Evolutionary conservation across 116 monocot species (phyloP), one percentile per base, ranked within the genome.

Genomic region (Dioscorea cayenensis): DNA sequence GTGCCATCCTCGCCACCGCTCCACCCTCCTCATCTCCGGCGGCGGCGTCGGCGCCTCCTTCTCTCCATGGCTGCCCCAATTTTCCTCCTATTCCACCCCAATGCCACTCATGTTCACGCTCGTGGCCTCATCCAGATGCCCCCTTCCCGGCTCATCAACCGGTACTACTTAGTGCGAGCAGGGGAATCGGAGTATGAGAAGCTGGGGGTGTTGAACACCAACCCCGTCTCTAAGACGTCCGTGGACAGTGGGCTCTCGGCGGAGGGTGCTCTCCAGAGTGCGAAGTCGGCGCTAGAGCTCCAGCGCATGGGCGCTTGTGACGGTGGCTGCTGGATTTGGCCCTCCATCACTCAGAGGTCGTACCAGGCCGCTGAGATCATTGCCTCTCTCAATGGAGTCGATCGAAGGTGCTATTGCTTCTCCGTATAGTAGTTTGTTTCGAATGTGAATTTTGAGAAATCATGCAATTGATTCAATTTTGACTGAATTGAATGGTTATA

Each of bases 331-430:
- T 95, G 91, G 95, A 91, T 95, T 43, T 95, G 91, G 95, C 86
- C 95, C 0, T 95, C 91, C n/a, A 95, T 95, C 61, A 95, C 95
- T 4, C 95, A 95, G 81, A 61, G 95, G 13, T 55, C 95, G 10
- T 95, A 95, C 61, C 91, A 95, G 83, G 82, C 83, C 6, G 95
- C 95, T 22, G 95, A 95, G 86, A 91, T 91, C 72, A 91, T 95
- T 29, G 95, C 95, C 25, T 72, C 84, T 27, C 70, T 85, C 71
- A 95, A 95, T 62, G 80, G 78, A 49, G 51, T 95, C 66, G 78
- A 88, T 66, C 86, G 83, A 60, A 95, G 89, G 95, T 84, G 14
- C 60, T 43, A 9, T 43, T 43, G 43, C 43, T 43, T 43, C 43
- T 43, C 43, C 12, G 43, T 43, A 10, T 43, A 32, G 1, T 43